Conservation (phyloP, 106 monocot species). For the Phalaenopsis equestris region DNA sequence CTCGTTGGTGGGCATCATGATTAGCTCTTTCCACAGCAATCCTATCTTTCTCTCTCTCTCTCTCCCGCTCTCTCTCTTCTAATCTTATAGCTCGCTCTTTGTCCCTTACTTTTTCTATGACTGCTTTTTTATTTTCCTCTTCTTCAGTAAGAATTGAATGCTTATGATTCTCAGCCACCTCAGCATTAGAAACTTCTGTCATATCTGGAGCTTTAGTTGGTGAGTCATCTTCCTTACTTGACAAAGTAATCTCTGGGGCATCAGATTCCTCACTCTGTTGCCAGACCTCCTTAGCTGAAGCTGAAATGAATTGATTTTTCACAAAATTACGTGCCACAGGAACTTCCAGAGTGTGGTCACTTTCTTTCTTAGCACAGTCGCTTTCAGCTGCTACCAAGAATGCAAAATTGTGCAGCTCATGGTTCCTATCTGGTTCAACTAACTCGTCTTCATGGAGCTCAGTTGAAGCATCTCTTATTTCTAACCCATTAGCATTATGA, state of each 20-base stretch:
- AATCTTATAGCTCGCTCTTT: slow-evolving; percentile 27
- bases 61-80: slow-evolving; percentile 71
- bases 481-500: slow-evolving; percentile 7
- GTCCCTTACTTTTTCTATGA: slow-evolving; percentile 28
- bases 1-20: slow-evolving; percentile 54
- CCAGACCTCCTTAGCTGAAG: slow-evolving; percentile 1
- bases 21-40: slow-evolving; percentile 71
- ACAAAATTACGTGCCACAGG: not conserved
- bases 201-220: not conserved
- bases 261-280: slow-evolving; percentile 6
- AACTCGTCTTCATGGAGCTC: slow-evolving; percentile 15
- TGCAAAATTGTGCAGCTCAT: slow-evolving; percentile 2
- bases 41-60: slow-evolving; percentile 81
- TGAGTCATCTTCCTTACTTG: not conserved
- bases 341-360: slow-evolving; percentile 11
- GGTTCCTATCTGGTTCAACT: not conserved
- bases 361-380: not conserved
- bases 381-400: not conserved
- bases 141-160: slow-evolving; percentile 1
- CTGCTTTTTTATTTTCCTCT: slow-evolving; percentile 14
- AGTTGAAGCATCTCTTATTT: slow-evolving; percentile 16
- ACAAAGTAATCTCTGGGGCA: slow-evolving; percentile 8
- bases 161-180: slow-evolving; percentile 4
- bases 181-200: not conserved
- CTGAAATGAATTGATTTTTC: not conserved